Evolutionary conservation across 768 basidiomycete species (phyloP), one percentile per base, ranked within the genome.

Genomic region (Clitopilus hobsonii): DNA sequence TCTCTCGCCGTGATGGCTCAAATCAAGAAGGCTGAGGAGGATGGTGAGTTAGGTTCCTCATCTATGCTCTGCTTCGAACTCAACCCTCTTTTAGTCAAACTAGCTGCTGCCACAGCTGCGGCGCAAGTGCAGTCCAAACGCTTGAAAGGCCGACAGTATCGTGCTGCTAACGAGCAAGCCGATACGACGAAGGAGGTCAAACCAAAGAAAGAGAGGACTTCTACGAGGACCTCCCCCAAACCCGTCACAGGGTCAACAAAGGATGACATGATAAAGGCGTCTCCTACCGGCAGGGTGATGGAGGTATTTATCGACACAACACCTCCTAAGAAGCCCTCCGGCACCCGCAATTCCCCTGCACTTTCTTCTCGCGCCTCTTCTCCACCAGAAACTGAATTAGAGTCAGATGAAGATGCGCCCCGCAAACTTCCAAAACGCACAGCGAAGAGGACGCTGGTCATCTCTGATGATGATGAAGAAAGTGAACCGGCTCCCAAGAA

Each of bases 141-240:
- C 36, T 73, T 91, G 49, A 88, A 84, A 65, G 91, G 91, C 32
- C 86, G 84, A 64, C 73, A 79, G 2, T 91, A 91, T 66, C 82
- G 85, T 27, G 79, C 86, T 3, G 84, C 83, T 24, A 78, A 70
- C 0, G 77, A 74, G 27, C 76, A 75, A 59, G 65, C 67, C 28
- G 65, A 74, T 58, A 63, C 63, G 1, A 64, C 57, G 38, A 53
- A 60, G 10, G 55, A 49, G 5, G 36, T 18, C n/a, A 50, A 55
- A 28, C 25, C 49, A 27, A 57, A 3, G 25, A 56, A 59, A 26
- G 28, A 54, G 3, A 20, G 51, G 49, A 61, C 45, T 45, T 55
- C 58, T 30, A 56, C 29, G 41, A 68, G 66, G 24, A 45, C 41
- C 22, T 45, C 41, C 2, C 53, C 26, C 32, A 49, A n/a, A 55